Percentiles rank a stretch among this genome's conserved stretches.
These are phyloP conservation scores for Colletotrichum echinochloae DNA, from an alignment of 2,329 filamentous ascomycete genomes.

Conservation along the genomic window DNA sequence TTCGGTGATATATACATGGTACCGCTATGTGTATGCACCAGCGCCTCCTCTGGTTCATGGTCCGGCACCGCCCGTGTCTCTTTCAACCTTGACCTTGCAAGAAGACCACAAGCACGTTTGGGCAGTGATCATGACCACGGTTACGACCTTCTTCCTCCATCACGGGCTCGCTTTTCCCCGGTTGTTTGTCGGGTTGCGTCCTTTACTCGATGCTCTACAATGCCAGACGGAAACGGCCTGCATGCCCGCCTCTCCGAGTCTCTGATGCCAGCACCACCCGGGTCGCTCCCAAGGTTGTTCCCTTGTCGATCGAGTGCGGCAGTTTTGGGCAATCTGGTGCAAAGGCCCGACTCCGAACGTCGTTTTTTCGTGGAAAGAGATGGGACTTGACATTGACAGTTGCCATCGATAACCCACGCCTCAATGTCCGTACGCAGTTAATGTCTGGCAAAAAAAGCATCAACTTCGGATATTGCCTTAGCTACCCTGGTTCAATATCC, in stretches of 20 bases:
- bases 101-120: neutral
- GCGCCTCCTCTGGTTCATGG: constrained; percentile 1
- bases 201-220: neutral
- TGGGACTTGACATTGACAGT: constrained; percentile 26
- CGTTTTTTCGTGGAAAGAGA: constrained; percentile 28
- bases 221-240: neutral
- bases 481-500: constrained; percentile 15
- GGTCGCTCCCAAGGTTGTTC: constrained; percentile 19
- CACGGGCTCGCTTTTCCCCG: constrained; percentile 1
- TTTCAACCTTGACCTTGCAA: constrained; percentile 12
- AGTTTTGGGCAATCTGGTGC: constrained; percentile 20
- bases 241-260: neutral
- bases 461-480: constrained; percentile 16
- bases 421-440: constrained; percentile 14
- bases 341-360: constrained; percentile 29
- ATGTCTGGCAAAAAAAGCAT: constrained; percentile 16
- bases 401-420: constrained; percentile 16
- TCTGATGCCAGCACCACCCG: neutral
- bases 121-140: constrained; percentile 2
- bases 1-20: no score
- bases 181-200: neutral
- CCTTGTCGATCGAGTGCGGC: constrained; percentile 22
- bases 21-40: neutral
- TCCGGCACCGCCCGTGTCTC: constrained; percentile 5
- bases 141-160: neutral